Conservation (phyloP, 768 basidiomycete genomes). For the Tricholoma terreum region DNA sequence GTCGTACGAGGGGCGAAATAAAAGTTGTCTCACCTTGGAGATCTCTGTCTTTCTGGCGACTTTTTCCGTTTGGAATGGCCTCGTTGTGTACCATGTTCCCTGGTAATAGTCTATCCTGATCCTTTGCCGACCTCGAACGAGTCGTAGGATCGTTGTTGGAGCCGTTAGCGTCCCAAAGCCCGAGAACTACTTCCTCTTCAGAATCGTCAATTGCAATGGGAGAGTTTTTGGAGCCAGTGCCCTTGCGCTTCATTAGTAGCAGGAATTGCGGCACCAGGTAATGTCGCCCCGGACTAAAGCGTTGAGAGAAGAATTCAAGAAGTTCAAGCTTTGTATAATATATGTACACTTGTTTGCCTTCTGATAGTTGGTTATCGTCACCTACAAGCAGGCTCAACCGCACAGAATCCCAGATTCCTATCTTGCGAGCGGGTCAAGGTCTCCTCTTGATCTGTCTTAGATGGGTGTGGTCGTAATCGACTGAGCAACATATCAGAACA, state of each 20-base stretch:
- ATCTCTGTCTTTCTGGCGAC: not conserved
- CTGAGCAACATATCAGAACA: conserved; percentile 71
- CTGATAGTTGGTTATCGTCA: no score
- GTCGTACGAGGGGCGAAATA: not conserved
- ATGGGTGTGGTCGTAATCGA: conserved; percentile 55
- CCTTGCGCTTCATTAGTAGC: conserved; percentile 15
- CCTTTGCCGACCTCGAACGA: not conserved
- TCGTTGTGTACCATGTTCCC: not conserved
- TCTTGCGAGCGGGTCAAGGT: conserved; percentile 79
- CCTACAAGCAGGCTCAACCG: conserved; percentile 51
- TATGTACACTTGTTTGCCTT: not conserved
- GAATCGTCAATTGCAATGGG: conserved; percentile 41
- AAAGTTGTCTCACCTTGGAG: conserved; percentile 2
- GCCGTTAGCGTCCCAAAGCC: conserved; percentile 19
- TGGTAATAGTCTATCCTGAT: not conserved
- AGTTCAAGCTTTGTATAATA: no score
- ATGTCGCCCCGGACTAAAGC: not conserved
- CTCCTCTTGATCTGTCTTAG: conserved; percentile 65
- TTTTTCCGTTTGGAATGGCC: not conserved
- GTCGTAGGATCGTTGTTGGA: not conserved
- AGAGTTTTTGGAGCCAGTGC: conserved; percentile 32
- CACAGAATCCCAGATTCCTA: conserved; percentile 35
- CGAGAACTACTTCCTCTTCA: conserved; percentile 36
- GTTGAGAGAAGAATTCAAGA: not conserved
- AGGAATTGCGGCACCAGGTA: not conserved